These are phyloP conservation scores for Nemania sp. DNA, from an alignment of 2,329 filamentous ascomycete species.

Conservation along the genomic window DNA sequence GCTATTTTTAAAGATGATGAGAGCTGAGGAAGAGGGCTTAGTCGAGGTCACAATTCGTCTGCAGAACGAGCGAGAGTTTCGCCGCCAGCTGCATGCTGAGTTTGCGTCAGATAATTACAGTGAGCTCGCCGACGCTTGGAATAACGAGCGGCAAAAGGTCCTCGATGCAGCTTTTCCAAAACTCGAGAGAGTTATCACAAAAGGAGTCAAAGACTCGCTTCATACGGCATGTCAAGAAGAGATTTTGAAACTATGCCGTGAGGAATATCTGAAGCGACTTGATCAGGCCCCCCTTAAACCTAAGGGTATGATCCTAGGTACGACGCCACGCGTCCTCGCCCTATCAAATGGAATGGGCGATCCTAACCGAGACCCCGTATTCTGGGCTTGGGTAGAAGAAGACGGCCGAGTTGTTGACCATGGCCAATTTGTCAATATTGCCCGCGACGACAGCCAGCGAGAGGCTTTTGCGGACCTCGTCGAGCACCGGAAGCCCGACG, in stretches of 20 bases:
- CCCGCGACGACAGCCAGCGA: slow-evolving; percentile 67
- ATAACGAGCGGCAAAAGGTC: slow-evolving; percentile 81
- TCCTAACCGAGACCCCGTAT: slow-evolving; percentile 74
- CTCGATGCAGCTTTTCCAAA: slow-evolving; percentile 81
- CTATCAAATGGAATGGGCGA: slow-evolving; percentile 85
- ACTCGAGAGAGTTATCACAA: slow-evolving; percentile 81
- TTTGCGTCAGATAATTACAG: slow-evolving; percentile 96
- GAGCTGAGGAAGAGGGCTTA: slow-evolving; percentile 91
- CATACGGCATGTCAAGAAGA: slow-evolving; percentile 93
- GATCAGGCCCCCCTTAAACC: slow-evolving; percentile 97
- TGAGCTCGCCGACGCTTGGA: slow-evolving; percentile 94
- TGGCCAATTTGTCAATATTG: slow-evolving; percentile 82
- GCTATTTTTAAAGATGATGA: slow-evolving; percentile 94
- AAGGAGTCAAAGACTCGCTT: slow-evolving; percentile 92
- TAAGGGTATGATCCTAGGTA: slow-evolving; percentile 87
- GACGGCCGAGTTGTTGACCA: slow-evolving; percentile 88
- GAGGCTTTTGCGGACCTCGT: slow-evolving; percentile 79
- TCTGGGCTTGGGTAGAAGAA: slow-evolving; percentile 92
- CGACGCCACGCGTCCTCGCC: slow-evolving; percentile 82
- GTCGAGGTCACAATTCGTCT: slow-evolving; percentile 83
- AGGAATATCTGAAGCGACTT: slow-evolving; percentile 85
- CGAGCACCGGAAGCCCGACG: slow-evolving; percentile 80
- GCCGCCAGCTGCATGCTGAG: slow-evolving; percentile 74
- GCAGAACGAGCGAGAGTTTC: slow-evolving; percentile 76
- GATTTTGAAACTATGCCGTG: slow-evolving; percentile 83